Evolutionary conservation across 805 yeast genomes (phyloP).

Genomic region (Candida gorgasii): DNA sequence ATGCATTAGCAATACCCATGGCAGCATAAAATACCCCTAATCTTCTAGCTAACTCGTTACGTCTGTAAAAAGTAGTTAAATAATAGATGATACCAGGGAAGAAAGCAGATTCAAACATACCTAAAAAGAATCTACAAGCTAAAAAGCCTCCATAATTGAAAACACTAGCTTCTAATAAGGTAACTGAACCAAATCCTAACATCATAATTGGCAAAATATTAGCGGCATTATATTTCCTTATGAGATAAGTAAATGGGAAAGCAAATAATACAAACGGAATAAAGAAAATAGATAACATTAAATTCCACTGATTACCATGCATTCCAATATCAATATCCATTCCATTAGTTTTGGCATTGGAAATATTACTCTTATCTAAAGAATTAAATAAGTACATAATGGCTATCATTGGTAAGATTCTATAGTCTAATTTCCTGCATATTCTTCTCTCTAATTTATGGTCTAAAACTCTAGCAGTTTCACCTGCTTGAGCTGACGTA

Average conservation of each 20-base stretch:
- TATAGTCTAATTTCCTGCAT: constrained; percentile 41
- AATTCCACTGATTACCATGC: constrained; percentile 44
- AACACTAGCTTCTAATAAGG: constrained; percentile 34
- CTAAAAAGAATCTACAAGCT: constrained; percentile 39
- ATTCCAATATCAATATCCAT: constrained; percentile 43
- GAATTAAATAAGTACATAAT: constrained; percentile 49
- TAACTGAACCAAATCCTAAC: constrained; percentile 46
- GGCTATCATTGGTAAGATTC: constrained; percentile 47
- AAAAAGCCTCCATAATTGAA: constrained; percentile 38
- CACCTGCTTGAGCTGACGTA: too few relatives aligned
- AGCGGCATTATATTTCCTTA: constrained; percentile 44
- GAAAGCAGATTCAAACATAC: constrained; percentile 37
- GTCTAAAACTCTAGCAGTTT: too few relatives aligned
- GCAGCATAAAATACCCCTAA: constrained; percentile 39
- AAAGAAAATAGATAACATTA: constrained; percentile 46
- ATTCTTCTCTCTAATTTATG: constrained; percentile 28
- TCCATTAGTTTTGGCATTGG: constrained; percentile 51
- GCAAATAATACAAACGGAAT: constrained; percentile 48
- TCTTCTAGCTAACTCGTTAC: constrained; percentile 37
- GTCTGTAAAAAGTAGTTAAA: constrained; percentile 38
- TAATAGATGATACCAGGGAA: constrained; percentile 42
- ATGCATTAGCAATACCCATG: constrained; percentile 34
- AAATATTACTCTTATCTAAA: constrained; percentile 51
- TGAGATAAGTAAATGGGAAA: constrained; percentile 41
- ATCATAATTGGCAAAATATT: constrained; percentile 45